Evolutionary conservation across 2,329 filamentous ascomycete genomes (phyloP).

Genomic region (Macrophomina tecta): DNA sequence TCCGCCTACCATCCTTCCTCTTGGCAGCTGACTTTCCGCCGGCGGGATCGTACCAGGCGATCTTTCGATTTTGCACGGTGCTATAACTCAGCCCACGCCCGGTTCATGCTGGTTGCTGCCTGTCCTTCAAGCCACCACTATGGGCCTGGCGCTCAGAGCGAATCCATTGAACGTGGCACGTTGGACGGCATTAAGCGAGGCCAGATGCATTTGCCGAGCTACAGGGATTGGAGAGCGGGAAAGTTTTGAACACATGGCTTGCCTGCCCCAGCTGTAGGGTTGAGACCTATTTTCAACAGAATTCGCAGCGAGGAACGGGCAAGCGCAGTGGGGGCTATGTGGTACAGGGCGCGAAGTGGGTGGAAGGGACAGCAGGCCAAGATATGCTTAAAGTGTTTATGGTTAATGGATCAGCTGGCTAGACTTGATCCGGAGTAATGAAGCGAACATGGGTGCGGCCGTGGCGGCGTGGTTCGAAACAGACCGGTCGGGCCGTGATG

Average conservation of each 20-base stretch:
- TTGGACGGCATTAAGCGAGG: not conserved
- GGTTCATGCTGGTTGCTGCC: not conserved
- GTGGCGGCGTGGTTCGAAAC: not conserved
- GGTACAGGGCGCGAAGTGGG: not conserved
- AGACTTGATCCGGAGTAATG: not conserved
- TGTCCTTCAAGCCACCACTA: constrained; percentile 4
- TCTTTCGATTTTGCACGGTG: not conserved
- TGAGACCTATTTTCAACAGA: constrained; percentile 10
- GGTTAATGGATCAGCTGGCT: constrained; percentile 15
- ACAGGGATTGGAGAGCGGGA: not conserved
- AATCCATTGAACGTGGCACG: not conserved
- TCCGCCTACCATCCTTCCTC: not conserved
- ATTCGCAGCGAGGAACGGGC: not conserved
- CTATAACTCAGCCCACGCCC: not conserved
- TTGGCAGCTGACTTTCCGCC: constrained; percentile 22
- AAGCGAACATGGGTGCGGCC: constrained; percentile 14
- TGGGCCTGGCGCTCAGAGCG: not conserved
- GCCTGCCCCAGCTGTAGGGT: not conserved
- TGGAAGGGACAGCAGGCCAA: not conserved
- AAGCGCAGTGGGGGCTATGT: not conserved
- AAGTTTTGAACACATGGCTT: not conserved
- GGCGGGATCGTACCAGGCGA: not conserved
- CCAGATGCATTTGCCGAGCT: not conserved
- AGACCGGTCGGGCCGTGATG: constrained; percentile 8
- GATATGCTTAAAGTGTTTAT: constrained; percentile 20